These are phyloP conservation scores for Boletus hoseneyae DNA, from an alignment of 1,284 basidiomycete species.

Conservation along the genomic window DNA sequence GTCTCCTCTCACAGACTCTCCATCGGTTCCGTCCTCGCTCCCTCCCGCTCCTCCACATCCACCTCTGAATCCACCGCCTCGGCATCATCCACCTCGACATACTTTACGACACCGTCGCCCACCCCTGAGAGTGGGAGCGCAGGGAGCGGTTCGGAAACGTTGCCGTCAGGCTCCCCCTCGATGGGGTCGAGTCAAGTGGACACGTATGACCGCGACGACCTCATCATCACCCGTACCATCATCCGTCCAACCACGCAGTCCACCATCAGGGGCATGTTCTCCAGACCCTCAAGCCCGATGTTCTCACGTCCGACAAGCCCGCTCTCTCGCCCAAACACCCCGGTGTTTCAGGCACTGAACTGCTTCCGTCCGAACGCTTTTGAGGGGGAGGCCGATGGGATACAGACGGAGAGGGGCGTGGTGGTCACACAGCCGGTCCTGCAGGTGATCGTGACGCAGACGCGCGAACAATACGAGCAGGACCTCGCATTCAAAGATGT, in stretches of 20 bases:
- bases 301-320: slow-evolving; percentile 25
- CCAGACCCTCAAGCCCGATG: slow-evolving; percentile 24
- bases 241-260: slow-evolving; percentile 25
- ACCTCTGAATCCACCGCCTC: slow-evolving; percentile 12
- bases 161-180: slow-evolving; percentile 6
- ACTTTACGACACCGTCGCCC: slow-evolving; percentile 25
- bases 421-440: slow-evolving; percentile 21
- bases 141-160: background rate
- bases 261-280: slow-evolving; percentile 18
- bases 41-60: slow-evolving; percentile 17
- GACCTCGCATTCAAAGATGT: slow-evolving; percentile 32
- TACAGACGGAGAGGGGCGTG: slow-evolving; percentile 13
- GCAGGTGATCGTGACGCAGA: slow-evolving; percentile 34
- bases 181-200: slow-evolving; percentile 20
- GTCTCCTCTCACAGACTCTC: slow-evolving; percentile 22
- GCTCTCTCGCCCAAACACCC: slow-evolving; percentile 26
- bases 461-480: slow-evolving; percentile 33
- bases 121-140: slow-evolving; percentile 6
- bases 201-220: slow-evolving; percentile 28
- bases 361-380: slow-evolving; percentile 28
- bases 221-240: slow-evolving; percentile 34
- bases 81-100: slow-evolving; percentile 12
- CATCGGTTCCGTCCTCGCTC: slow-evolving; percentile 17
- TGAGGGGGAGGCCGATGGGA: slow-evolving; percentile 21
- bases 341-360: slow-evolving; percentile 27